Base-by-base conservation (phyloP, 768 basidiomycete genomes). In the Cytidiella melzeri region DNA sequence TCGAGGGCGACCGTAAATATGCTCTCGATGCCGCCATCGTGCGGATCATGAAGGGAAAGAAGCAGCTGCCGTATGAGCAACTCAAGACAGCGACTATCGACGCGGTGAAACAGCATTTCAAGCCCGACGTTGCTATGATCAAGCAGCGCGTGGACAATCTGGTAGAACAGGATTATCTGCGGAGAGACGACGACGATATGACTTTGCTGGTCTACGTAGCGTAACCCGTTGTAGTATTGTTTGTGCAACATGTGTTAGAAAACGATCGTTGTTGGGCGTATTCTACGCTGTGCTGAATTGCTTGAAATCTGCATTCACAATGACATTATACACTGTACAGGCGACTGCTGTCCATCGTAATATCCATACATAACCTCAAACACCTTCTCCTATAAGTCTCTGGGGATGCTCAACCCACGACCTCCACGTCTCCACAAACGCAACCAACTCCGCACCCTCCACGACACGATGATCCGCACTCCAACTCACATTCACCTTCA, bases 21-120 rank as follows among this genome's bases (percentile, higher is more conserved):
- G 83, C 84, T 50, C 73, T 98, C 12, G 92, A 98, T 57, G 93
- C 93, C 0, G 94, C 94, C 19, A 94, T 99, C 58, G 95, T 99
- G 27, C 84, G 96, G 5, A 82, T 95, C 60, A 94, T 98, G 92
- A 98, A 98, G 65, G 83, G 81, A 2, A 79, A 81, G 58, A 98
- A 95, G 69, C 86, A 87, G 67, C 72, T 95, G 67, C 73, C 70
- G 21, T 82, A 91, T 58, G 81, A 87, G 57, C 75, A 85, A 56
- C 75, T 98, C 59, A 85, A 90, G 67, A 78, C 81, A 43, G 83
- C 83, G 55, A 89, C 90, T 9, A 82, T 96, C 50, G 84, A 89
- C 18, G 85, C 92, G 20, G 90, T 98, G 42, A 87, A 85, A 67
- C 82, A 72, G 36, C 87, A 94, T 58, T 98, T 97, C 65, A 76